A percentile compares a stretch with the other conserved stretches of the same genome.
Conservation (phyloP, 768 basidiomycete genomes). For the Leucocoprinus leucothites region DNA sequence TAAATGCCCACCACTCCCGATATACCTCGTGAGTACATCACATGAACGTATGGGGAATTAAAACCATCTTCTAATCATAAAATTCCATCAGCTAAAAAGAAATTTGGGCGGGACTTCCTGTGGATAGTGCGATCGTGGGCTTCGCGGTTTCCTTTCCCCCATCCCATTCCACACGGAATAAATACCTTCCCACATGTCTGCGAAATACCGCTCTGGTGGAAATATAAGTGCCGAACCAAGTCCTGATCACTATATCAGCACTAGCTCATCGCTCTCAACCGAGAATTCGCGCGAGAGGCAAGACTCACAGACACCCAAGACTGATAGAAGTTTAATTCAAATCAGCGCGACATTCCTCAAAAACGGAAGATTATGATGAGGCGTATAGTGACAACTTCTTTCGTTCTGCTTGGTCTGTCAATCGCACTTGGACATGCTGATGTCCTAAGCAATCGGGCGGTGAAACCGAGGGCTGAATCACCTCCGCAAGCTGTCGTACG, state of each 20-base stretch:
- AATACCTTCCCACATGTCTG: neutral
- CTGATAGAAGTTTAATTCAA: neutral
- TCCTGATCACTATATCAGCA: neutral
- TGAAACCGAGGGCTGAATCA: neutral
- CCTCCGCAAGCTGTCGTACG: conserved; percentile 31
- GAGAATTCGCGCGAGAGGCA: neutral
- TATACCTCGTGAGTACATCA: neutral
- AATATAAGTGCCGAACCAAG: neutral
- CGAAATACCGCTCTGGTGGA: neutral
- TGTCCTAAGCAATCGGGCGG: neutral
- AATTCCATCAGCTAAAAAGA: neutral
- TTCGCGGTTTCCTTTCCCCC: neutral
- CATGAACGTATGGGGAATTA: neutral
- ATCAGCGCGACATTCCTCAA: neutral
- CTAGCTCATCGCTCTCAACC: neutral
- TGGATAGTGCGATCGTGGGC: neutral
- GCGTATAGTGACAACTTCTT: neutral
- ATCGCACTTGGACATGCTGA: neutral
- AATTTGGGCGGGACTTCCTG: too few relatives aligned
- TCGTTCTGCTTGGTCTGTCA: neutral
- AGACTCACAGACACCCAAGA: neutral
- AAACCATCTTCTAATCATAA: neutral
- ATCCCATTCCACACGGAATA: neutral
- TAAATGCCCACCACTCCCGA: neutral
- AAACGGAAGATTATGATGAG: neutral